phyloP scores from a whole-genome alignment of 495 filamentous ascomycete species.

The Delitschia confertaspora region DNA sequence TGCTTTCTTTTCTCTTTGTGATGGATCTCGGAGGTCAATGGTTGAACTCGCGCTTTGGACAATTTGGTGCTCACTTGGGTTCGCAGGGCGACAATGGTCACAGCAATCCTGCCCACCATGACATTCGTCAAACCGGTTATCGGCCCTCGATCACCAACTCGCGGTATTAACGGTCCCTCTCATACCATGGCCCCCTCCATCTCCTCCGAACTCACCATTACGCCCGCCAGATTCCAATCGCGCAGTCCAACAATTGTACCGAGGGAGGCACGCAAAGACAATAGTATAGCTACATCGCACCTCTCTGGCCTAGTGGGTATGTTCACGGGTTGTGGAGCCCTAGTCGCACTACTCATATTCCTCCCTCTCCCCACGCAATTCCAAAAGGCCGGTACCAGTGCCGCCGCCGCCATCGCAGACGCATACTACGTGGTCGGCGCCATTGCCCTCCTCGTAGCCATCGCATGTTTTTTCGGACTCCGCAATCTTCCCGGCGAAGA shows the following conservation, averaged over 20 bases:
- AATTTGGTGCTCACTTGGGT: constrained; percentile 8
- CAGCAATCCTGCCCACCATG: constrained; percentile 82
- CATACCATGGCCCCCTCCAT: constrained; percentile 30
- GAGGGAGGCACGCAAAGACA: constrained; percentile 7
- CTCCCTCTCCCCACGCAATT: constrained; percentile 79
- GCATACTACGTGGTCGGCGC: constrained; percentile 78
- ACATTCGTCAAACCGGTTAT: constrained; percentile 35
- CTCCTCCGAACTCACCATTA: constrained; percentile 38
- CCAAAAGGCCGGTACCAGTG: constrained; percentile 53
- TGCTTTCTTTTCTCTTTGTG: constrained; percentile 8
- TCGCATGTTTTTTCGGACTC: constrained; percentile 72
- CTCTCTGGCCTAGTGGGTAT: constrained; percentile 85
- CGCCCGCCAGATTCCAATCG: constrained; percentile 34
- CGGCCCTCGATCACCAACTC: constrained; percentile 16
- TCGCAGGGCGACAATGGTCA: constrained; percentile 88
- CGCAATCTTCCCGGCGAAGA: constrained; percentile 69
- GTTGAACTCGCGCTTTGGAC: too few relatives aligned
- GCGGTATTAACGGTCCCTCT: constrained; percentile 12
- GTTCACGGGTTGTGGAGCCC: constrained; percentile 84
- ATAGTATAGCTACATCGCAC: constrained; percentile 43
- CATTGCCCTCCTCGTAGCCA: constrained; percentile 61
- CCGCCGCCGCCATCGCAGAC: constrained; percentile 58
- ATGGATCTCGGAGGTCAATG: background rate
- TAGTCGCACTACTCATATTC: constrained; percentile 72
- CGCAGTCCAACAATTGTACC: constrained; percentile 15